A percentile compares a stretch with the other conserved stretches of the same genome.
Evolutionary conservation across 208 protist genomes (phyloP).

Genomic region (Trichomonas gallinae): DNA sequence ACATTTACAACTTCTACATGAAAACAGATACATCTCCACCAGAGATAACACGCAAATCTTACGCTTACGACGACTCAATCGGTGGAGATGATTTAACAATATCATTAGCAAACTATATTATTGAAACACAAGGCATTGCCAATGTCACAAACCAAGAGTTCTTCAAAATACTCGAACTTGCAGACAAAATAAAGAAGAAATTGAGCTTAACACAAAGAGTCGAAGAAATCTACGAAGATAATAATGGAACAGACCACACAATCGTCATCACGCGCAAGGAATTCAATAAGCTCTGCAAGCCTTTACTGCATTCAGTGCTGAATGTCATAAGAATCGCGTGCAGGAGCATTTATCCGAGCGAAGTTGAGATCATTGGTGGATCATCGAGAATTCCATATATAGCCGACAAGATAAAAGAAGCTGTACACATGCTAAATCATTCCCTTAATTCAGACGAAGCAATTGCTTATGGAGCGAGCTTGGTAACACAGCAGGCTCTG

Average conservation of each 20-base stretch:
- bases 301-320: neutral
- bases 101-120: neutral
- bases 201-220: neutral
- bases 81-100: neutral
- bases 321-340: neutral
- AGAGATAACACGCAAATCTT: neutral
- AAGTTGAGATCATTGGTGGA: neutral
- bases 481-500: neutral
- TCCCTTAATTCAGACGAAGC: neutral
- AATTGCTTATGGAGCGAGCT: neutral
- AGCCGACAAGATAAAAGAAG: neutral
- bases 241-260: neutral
- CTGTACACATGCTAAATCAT: neutral
- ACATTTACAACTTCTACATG: neutral
- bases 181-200: neutral
- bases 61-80: neutral
- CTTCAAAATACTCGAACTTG: neutral
- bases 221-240: neutral
- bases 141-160: neutral
- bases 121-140: neutral
- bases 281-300: neutral
- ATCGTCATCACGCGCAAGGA: neutral
- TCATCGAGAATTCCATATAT: neutral
- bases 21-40: neutral
- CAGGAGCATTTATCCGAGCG: neutral